Percentiles rank a stretch among this genome's conserved stretches.
Evolutionary conservation across 2,329 filamentous ascomycete genomes (phyloP).

Genomic region (Graphilbum fragrans): DNA sequence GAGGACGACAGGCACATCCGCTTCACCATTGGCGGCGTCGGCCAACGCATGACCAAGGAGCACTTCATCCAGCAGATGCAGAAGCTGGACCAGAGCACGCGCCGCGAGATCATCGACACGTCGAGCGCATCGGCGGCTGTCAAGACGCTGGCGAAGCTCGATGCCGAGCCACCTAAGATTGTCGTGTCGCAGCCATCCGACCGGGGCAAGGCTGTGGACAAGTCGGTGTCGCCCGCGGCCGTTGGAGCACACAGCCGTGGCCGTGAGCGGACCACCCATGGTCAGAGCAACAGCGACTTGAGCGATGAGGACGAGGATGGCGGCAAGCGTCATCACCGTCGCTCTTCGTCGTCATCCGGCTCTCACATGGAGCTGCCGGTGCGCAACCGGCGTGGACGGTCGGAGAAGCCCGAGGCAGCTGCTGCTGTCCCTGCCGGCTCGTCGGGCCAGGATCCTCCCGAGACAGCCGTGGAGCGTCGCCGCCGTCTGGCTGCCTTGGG

Average conservation of each 20-base stretch:
- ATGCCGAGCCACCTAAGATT: constrained; percentile 9
- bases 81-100: constrained; percentile 55
- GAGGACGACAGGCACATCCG: constrained; percentile 61
- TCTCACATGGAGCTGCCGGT: neutral
- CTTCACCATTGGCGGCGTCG: constrained; percentile 65
- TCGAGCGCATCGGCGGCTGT: constrained; percentile 34
- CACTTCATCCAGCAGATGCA: constrained; percentile 68
- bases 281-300: neutral
- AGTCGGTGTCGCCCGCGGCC: neutral
- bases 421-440: neutral
- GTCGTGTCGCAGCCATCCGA: constrained; percentile 1
- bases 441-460: constrained; percentile 17
- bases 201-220: neutral
- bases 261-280: neutral
- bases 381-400: neutral
- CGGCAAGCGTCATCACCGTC: neutral
- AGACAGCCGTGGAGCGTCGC: constrained; percentile 59
- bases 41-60: constrained; percentile 64
- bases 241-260: neutral
- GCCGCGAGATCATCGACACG: constrained; percentile 39
- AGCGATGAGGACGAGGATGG: neutral
- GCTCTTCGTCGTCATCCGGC: neutral
- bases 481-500: constrained; percentile 45
- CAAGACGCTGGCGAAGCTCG: constrained; percentile 36
- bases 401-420: neutral